phyloP scores from a whole-genome alignment of 192 early-diverging fungal genomes.

The Umbelopsis sp. region DNA sequence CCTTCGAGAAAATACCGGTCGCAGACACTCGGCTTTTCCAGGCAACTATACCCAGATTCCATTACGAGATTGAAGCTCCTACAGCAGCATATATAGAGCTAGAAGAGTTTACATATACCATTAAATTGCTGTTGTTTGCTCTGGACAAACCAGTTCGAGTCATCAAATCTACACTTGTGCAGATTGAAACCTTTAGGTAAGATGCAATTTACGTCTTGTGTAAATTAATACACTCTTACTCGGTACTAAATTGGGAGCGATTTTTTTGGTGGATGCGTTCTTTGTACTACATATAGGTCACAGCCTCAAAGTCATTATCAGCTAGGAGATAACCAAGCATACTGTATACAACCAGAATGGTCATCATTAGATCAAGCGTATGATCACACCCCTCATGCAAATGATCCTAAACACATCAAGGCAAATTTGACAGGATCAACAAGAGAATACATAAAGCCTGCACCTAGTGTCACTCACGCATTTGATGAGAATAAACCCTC shows the following conservation, averaged over 20 bases:
- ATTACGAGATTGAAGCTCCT: conserved; percentile 36
- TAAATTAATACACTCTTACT: neutral
- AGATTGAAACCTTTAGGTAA: conserved; percentile 38
- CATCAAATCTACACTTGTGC: conserved; percentile 33
- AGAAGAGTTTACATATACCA: conserved; percentile 21
- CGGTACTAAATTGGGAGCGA: conserved; percentile 1
- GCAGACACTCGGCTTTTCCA: conserved; percentile 32
- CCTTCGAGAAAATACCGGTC: conserved; percentile 26
- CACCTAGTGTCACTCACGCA: conserved; percentile 29
- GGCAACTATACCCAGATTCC: conserved; percentile 39
- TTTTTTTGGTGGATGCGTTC: conserved; percentile 8
- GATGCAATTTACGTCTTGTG: neutral
- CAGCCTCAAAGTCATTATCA: conserved; percentile 12
- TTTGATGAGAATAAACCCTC: conserved; percentile 21
- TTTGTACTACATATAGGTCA: conserved; percentile 10
- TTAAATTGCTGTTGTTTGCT: conserved; percentile 32
- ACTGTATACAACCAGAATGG: conserved; percentile 8
- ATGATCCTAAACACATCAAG: neutral
- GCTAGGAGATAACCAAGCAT: neutral
- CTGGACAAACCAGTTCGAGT: conserved; percentile 32
- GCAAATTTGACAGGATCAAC: conserved; percentile 18
- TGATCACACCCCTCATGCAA: neutral
- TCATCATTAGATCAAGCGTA: neutral
- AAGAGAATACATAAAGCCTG: conserved; percentile 30
- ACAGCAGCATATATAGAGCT: conserved; percentile 31